Percentiles rank a stretch among this genome's conserved stretches.
Evolutionary conservation across 805 yeast species (phyloP).

Genomic region (Hanseniaspora meyeri): DNA sequence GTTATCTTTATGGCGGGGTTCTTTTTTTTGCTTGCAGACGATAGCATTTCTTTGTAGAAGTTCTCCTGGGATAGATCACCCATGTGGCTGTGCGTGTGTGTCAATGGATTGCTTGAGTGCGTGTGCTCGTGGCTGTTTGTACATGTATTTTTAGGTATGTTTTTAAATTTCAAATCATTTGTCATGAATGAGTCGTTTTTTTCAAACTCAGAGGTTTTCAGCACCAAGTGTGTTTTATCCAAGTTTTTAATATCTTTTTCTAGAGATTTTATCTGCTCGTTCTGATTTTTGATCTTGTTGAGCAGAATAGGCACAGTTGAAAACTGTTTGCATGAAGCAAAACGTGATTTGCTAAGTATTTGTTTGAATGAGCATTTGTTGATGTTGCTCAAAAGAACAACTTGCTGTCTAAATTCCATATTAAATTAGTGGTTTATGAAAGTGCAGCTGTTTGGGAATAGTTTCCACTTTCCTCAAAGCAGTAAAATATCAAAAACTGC

Average conservation of each 20-base stretch:
- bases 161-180: conserved; percentile 24
- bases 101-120: conserved; percentile 23
- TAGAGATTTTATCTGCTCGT: not conserved
- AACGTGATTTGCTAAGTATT: not conserved
- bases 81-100: conserved; percentile 9
- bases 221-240: conserved; percentile 32
- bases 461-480: not conserved
- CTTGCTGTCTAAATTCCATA: not conserved
- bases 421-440: not conserved
- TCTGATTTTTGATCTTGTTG: not conserved
- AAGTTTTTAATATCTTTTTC: conserved; percentile 1
- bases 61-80: conserved; percentile 2
- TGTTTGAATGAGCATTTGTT: not conserved
- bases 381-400: not conserved
- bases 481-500: too few relatives aligned
- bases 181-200: conserved; percentile 30
- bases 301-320: not conserved
- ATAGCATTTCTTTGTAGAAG: conserved; percentile 24
- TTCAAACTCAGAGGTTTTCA: conserved; percentile 34
- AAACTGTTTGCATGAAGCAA: not conserved
- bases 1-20: conserved; percentile 90
- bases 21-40: conserved; percentile 34
- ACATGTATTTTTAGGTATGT: conserved; percentile 3
- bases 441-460: too few relatives aligned
- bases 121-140: conserved; percentile 28